Base-by-base conservation (phyloP, 2,329 filamentous ascomycete genomes). In the Monosporascus sp. region DNA sequence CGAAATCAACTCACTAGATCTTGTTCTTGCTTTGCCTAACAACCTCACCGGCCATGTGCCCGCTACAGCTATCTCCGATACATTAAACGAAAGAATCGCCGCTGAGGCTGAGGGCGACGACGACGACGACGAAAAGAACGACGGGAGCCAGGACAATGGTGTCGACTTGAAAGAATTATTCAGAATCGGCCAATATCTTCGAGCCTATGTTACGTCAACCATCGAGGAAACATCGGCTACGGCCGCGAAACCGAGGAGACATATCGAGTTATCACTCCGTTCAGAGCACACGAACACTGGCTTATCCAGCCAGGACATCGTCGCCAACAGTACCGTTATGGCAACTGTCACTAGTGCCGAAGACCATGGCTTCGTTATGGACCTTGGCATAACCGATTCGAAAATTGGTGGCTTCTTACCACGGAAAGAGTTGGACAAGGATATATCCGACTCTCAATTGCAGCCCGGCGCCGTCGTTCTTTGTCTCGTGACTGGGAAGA, bases 301-400 rank as follows among this genome's bases (percentile, higher is more conserved):
- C 1, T 75, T 99, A 22, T 76, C 81, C 3, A 80, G 83, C 59
- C 83, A 87, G 41, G 90, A 90, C 62, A 71, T 97, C 9, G 84
- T 94, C 9, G 72, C 80, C 41, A 87, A 96, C 64, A 80, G 78
- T 58, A 91, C 89, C 46, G 75, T 97, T 20, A 95, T 97, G 79
- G 93, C 91, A 2, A 87, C 91, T 0, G 86, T 99, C 25, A 73
- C 81, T 49, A 99, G 93, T 70, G 87, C 95, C n/a, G 93, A 99
- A 70, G 95, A 99, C 63, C 92, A 96, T 65, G 94, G 94, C 56
- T 81, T 94, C 53, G 83, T 97, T 52, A 96, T 99, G 90, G 90
- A 97, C 61, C 73, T 97, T 38, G 90, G 90, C 18, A 75, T 97
- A 6, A 77, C 84, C 37, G 82, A 84, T 50, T 73, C 79, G 35